Percentiles rank a stretch among this genome's conserved stretches.
Conservation (phyloP, 1,284 basidiomycete species). For the Malassezia caprae region DNA sequence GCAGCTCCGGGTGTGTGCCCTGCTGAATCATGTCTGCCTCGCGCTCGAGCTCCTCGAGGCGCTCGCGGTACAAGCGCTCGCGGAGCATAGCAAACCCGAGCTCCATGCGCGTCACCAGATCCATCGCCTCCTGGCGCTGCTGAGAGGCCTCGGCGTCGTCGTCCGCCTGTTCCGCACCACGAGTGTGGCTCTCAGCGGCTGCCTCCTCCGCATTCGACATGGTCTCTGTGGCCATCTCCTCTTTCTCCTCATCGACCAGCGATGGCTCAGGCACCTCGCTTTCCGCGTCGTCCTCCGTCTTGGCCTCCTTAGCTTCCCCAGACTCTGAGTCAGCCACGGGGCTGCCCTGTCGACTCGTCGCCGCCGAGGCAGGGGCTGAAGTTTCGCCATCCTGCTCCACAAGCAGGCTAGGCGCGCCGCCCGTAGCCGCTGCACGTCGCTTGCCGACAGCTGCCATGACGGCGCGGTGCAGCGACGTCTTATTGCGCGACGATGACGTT, state of each 20-base stretch:
- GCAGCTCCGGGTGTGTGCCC: conserved; percentile 72
- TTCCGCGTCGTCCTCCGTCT: conserved; percentile 8
- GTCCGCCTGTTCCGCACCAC: conserved; percentile 4
- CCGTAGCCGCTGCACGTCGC: conserved; percentile 36
- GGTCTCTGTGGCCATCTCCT: conserved; percentile 3
- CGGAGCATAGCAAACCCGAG: conserved; percentile 54
- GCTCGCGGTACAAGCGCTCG: conserved; percentile 54
- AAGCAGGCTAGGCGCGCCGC: conserved; percentile 33
- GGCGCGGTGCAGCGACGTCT: conserved; percentile 6
- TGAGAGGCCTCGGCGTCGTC: conserved; percentile 21
- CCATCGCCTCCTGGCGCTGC: conserved; percentile 51
- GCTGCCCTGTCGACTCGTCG: conserved; percentile 28
- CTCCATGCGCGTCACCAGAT: conserved; percentile 54
- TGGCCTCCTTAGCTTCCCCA: neutral
- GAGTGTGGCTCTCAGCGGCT: neutral
- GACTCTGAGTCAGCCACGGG: conserved; percentile 14
- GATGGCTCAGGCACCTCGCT: neutral
- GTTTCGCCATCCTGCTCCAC: conserved; percentile 28
- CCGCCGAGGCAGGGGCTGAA: conserved; percentile 23
- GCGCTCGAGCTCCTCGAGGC: conserved; percentile 53
- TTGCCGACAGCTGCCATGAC: conserved; percentile 19
- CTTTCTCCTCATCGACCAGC: conserved; percentile 6
- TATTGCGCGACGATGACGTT: neutral
- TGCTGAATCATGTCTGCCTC: conserved; percentile 54
- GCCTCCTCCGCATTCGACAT: neutral